These are phyloP conservation scores for Aspergillus ochraceus DNA, from an alignment of 2,329 filamentous ascomycete genomes.

Conservation along the genomic window DNA sequence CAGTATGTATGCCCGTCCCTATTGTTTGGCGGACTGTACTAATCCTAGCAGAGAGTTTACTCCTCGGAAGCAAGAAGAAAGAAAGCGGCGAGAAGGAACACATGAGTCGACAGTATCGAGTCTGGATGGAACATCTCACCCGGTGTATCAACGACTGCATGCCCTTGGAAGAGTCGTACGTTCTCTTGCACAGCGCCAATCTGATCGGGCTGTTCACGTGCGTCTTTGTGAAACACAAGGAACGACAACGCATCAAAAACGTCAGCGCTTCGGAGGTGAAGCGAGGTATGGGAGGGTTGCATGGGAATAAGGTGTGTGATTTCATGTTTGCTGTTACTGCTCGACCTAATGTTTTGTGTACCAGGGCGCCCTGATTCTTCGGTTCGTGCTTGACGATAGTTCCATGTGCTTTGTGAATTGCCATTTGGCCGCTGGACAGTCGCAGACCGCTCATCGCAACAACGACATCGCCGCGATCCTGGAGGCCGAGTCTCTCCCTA, in stretches of 20 bases:
- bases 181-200: slow-evolving; percentile 82
- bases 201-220: slow-evolving; percentile 95
- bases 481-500: slow-evolving; percentile 72
- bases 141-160: slow-evolving; percentile 81
- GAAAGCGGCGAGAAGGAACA: slow-evolving; percentile 74
- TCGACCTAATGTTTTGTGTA: too few relatives aligned
- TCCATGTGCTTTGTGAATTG: slow-evolving; percentile 97
- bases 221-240: slow-evolving; percentile 82
- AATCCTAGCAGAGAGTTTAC: slow-evolving; percentile 66
- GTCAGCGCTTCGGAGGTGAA: slow-evolving; percentile 83
- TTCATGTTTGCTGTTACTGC: neutral
- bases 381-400: slow-evolving; percentile 91
- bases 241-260: slow-evolving; percentile 74
- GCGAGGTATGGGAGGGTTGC: slow-evolving; percentile 89
- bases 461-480: slow-evolving; percentile 90
- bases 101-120: slow-evolving; percentile 96
- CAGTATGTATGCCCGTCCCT: slow-evolving; percentile 53
- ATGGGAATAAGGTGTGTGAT: slow-evolving; percentile 79
- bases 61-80: slow-evolving; percentile 79
- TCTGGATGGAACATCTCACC: slow-evolving; percentile 89
- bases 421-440: slow-evolving; percentile 91
- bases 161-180: slow-evolving; percentile 74
- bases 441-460: slow-evolving; percentile 85
- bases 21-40: slow-evolving; percentile 17
- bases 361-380: slow-evolving; percentile 78